Conservation (phyloP, 176 grass and related monocot species). For the Lolium rigidum region DNA sequence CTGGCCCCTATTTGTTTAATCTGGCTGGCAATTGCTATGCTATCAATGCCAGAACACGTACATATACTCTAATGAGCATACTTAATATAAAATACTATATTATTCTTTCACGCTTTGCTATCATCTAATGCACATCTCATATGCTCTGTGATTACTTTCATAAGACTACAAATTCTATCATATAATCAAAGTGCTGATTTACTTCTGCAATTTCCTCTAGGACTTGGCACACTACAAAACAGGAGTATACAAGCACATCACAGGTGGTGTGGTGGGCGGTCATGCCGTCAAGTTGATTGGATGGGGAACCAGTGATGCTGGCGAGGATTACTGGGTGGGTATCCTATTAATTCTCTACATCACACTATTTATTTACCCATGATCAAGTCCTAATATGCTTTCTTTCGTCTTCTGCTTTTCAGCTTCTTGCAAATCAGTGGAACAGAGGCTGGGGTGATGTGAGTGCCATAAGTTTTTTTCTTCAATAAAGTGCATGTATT, state of each 20-base stretch:
- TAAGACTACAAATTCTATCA: slow-evolving; percentile 5
- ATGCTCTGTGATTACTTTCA: slow-evolving; percentile 17
- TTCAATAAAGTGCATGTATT: not conserved
- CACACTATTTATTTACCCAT: slow-evolving; percentile 4
- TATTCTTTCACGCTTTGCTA: not conserved
- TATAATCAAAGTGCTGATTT: slow-evolving; percentile 16
- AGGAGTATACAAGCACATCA: slow-evolving; percentile 91
- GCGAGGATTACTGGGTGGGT: slow-evolving; percentile 99
- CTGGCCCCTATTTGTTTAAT: too few species aligned
- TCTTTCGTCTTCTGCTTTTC: slow-evolving; percentile 36
- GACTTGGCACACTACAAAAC: slow-evolving; percentile 98
- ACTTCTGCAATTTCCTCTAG: slow-evolving; percentile 43
- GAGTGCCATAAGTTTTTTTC: slow-evolving; percentile 33
- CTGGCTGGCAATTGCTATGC: too few species aligned
- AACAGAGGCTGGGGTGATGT: slow-evolving; percentile 97
- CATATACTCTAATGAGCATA: not conserved
- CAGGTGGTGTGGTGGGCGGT: slow-evolving; percentile 76
- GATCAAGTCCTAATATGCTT: slow-evolving; percentile 15
- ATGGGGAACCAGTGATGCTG: slow-evolving; percentile 88
- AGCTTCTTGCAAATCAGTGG: slow-evolving; percentile 98
- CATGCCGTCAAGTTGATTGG: slow-evolving; percentile 94
- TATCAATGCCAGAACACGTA: not conserved
- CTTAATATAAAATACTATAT: not conserved
- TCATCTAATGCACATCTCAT: slow-evolving; percentile 47
- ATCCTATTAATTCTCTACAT: slow-evolving; percentile 35